Evolutionary conservation across 495 filamentous ascomycete species (phyloP).

Genomic region (Trichocladium antarcticum): DNA sequence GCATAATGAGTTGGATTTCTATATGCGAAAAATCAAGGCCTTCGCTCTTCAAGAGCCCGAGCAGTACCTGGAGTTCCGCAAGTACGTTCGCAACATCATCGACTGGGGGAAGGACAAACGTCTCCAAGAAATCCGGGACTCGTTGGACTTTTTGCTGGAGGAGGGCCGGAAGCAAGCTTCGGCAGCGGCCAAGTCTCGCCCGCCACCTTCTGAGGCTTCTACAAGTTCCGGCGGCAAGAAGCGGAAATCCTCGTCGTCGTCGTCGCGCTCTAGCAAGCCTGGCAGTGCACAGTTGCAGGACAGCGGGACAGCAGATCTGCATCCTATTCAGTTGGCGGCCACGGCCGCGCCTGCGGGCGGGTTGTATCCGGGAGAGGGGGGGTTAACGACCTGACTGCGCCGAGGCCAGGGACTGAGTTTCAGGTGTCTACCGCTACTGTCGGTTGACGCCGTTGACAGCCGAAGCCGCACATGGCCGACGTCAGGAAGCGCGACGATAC

Average conservation of each 20-base stretch:
- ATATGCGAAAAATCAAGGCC: conserved; percentile 15
- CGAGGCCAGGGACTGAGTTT: too few species aligned
- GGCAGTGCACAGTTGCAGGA: too few species aligned
- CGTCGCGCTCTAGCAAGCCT: too few species aligned
- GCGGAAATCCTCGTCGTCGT: neutral
- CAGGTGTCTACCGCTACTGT: too few species aligned
- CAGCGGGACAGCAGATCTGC: too few species aligned
- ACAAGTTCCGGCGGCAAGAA: conserved; percentile 1
- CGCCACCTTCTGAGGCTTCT: conserved; percentile 3
- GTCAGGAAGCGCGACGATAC: too few species aligned
- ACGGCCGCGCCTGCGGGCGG: too few species aligned
- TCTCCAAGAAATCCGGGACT: conserved; percentile 20
- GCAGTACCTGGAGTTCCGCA: conserved; percentile 25
- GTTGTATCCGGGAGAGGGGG: too few species aligned
- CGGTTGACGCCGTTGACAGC: too few species aligned
- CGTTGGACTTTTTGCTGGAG: conserved; percentile 21
- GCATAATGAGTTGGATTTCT: conserved; percentile 12
- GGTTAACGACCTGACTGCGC: too few species aligned
- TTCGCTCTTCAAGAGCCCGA: conserved; percentile 12
- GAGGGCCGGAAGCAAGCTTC: conserved; percentile 14
- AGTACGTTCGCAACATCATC: conserved; percentile 4
- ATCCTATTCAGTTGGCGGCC: too few species aligned
- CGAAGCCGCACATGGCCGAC: too few species aligned
- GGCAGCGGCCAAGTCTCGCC: conserved; percentile 18
- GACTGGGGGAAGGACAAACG: conserved; percentile 25